Conservation (phyloP, 1,284 basidiomycete genomes). For the Trichosporon sp. region DNA sequence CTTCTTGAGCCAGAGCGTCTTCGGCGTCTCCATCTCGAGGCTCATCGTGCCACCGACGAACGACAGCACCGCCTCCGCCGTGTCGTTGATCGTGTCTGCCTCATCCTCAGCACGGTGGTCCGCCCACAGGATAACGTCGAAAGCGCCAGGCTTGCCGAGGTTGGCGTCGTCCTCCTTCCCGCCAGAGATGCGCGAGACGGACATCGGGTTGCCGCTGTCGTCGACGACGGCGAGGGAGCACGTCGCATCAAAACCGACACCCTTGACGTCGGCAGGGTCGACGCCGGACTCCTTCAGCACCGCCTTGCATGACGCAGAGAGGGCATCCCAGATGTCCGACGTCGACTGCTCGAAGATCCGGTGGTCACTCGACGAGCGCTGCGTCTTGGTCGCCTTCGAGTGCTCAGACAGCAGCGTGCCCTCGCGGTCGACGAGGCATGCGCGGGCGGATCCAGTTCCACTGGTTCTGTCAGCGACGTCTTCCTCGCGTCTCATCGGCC, state of each 20-base stretch:
- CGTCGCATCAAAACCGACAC: conserved; percentile 93
- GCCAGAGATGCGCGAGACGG: conserved; percentile 60
- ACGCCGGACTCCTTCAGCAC: conserved; percentile 63
- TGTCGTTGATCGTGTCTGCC: conserved; percentile 81
- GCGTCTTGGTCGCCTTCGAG: conserved; percentile 70
- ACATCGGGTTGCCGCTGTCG: conserved; percentile 66
- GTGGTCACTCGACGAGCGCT: conserved; percentile 76
- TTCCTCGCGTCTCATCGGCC: background rate
- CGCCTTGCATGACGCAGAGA: conserved; percentile 64
- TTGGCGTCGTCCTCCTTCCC: conserved; percentile 34
- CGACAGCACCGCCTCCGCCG: conserved; percentile 77
- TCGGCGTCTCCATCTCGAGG: conserved; percentile 96
- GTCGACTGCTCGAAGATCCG: conserved; percentile 82
- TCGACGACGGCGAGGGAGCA: conserved; percentile 90
- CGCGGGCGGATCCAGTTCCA: conserved; percentile 90
- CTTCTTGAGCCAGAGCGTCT: conserved; percentile 92
- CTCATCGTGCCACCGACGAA: conserved; percentile 97
- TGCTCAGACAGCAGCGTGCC: conserved; percentile 67
- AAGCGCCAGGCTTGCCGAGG: conserved; percentile 60
- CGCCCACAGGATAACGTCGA: conserved; percentile 87
- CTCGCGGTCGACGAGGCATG: conserved; percentile 69
- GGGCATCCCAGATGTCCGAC: conserved; percentile 76
- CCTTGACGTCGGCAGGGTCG: conserved; percentile 66
- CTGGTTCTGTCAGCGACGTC: conserved; percentile 41
- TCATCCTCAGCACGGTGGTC: conserved; percentile 86